Conservation (phyloP, 148 eudicot species). For the Beta vulgaris region DNA sequence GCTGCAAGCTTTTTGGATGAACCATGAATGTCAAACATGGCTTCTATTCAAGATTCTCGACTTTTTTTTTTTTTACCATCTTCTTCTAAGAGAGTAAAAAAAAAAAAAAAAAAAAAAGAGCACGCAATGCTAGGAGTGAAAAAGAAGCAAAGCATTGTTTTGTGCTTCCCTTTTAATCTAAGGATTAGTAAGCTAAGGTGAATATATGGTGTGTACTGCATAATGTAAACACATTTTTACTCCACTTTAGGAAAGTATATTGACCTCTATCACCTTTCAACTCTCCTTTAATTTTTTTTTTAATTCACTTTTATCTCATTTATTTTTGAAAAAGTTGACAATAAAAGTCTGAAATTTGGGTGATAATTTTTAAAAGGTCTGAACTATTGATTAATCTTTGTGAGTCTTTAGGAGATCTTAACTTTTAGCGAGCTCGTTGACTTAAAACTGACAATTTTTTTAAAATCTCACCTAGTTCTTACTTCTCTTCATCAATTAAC, state of each 20-base stretch:
- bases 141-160: conserved; percentile 34
- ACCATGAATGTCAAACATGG: background rate
- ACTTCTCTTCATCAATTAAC: too few relatives aligned
- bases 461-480: too few relatives aligned
- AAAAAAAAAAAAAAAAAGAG: background rate
- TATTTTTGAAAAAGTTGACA: too few relatives aligned
- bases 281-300: too few relatives aligned
- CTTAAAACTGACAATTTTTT: too few relatives aligned
- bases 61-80: background rate
- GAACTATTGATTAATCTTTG: too few relatives aligned
- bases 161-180: background rate
- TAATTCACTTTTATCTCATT: too few relatives aligned
- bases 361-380: too few relatives aligned
- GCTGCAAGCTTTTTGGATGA: conserved; percentile 7
- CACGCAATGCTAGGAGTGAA: conserved; percentile 25
- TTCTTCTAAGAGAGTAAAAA: background rate
- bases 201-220: background rate
- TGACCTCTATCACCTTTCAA: background rate
- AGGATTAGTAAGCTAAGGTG: background rate
- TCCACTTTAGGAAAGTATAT: background rate
- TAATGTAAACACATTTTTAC: conserved; percentile 10
- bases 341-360: too few relatives aligned
- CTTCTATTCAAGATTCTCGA: conserved; percentile 7
- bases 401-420: too few relatives aligned
- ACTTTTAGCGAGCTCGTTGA: too few relatives aligned